phyloP scores from a whole-genome alignment of 2,329 filamentous ascomycete genomes.

The Paraconiothyrium sp. region DNA sequence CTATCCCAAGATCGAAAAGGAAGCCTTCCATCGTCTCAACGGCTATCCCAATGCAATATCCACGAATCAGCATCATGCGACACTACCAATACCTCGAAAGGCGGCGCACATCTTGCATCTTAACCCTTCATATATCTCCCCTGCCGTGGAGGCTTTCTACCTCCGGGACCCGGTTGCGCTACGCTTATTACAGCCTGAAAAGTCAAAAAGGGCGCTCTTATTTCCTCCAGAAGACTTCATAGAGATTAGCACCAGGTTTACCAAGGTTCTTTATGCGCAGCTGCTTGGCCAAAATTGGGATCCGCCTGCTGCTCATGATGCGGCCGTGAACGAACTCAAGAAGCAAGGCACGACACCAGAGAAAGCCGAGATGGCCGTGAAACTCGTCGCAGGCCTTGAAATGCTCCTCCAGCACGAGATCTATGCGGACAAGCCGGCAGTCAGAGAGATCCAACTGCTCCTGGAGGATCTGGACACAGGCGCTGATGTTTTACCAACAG shows the following conservation, averaged over 20 bases:
- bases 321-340: conserved; percentile 47
- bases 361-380: conserved; percentile 79
- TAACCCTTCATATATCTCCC: conserved; percentile 78
- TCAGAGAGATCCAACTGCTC: conserved; percentile 79
- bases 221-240: conserved; percentile 85
- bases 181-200: conserved; percentile 68
- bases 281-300: conserved; percentile 84
- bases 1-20: conserved; percentile 79
- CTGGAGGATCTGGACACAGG: conserved; percentile 79
- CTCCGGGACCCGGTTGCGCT: conserved; percentile 82
- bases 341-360: conserved; percentile 46
- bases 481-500: conserved; percentile 73
- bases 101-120: conserved; percentile 81
- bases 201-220: conserved; percentile 59
- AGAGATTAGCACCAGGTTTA: conserved; percentile 81
- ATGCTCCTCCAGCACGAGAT: conserved; percentile 78
- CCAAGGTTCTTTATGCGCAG: conserved; percentile 89
- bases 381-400: conserved; percentile 88
- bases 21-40: conserved; percentile 87
- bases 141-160: conserved; percentile 91
- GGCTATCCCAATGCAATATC: conserved; percentile 83
- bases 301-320: conserved; percentile 67
- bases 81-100: conserved; percentile 80
- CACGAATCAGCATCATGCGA: conserved; percentile 78
- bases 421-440: conserved; percentile 72